Evolutionary conservation across 768 basidiomycete species (phyloP), one percentile per base, ranked within the genome.

Genomic region (Lactifluus pinguis): DNA sequence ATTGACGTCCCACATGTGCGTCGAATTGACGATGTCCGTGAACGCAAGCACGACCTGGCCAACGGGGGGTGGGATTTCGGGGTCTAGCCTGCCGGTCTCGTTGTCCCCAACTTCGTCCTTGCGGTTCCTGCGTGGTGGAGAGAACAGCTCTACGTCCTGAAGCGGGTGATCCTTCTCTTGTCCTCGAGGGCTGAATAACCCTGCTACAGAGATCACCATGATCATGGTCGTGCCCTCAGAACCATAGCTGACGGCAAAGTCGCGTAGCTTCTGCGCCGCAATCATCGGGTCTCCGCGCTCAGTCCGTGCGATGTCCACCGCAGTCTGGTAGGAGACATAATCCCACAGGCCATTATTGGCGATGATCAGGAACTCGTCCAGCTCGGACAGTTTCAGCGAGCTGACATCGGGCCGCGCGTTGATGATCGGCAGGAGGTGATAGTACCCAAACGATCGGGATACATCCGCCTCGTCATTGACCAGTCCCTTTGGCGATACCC

Each of bases 21-120:
- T 98, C 59, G 97, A 98, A 68, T 98, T 98, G 36, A 89, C 84
- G 66, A 99, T 98, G 75, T 98, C 97, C 17, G 95, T 99, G 75
- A 99, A 99, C 36, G 94, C 95, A 55, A 99, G 80, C 17, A 94
- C 91, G 50, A 99, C 75, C 68, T 90, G 87, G 0, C 95, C 97
- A 4, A 74, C 80, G 0, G 97, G 97, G 0, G 97, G 83, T 2
- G 85, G 77, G 52, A 97, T 87, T 69, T 95, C 95, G 38, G 79
- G 79, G 48, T 83, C 84, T 32, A 97, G 76, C 56, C 89, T 78
- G 21, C 79, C 73, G 30, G 89, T 77, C 49, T 76, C 77, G 4
- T 80, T 79, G 70, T 90, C 84, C 32, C 69, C 74, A 54, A 82
- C 77, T 42, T 82, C 80, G 50, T 80, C 77, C 69, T 80, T 83